These are phyloP conservation scores for Candolleomyces eurysporus DNA, from an alignment of 768 basidiomycete genomes.

Conservation along the genomic window DNA sequence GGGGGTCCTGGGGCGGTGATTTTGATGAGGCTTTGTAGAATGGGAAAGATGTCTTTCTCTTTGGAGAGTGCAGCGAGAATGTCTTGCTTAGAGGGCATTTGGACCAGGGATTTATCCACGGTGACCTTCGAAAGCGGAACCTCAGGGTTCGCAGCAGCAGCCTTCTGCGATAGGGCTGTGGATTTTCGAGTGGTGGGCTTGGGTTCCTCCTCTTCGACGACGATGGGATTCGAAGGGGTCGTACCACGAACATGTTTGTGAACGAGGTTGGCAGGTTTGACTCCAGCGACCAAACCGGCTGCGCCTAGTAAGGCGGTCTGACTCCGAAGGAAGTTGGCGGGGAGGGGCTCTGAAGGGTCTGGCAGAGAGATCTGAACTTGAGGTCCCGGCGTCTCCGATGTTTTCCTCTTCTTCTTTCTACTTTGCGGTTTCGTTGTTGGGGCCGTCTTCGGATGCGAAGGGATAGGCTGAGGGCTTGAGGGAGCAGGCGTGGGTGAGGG, in stretches of 20 bases:
- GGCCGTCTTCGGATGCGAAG: constrained; percentile 18
- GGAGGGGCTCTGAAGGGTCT: constrained; percentile 56
- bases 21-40: constrained; percentile 60
- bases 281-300: constrained; percentile 66
- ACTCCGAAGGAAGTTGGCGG: constrained; percentile 69
- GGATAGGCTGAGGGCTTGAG: constrained; percentile 13
- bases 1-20: constrained; percentile 36
- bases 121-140: background rate
- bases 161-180: background rate
- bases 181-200: constrained; percentile 13
- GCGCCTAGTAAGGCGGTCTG: constrained; percentile 70
- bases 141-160: constrained; percentile 7
- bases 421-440: constrained; percentile 21
- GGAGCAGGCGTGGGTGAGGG: constrained; percentile 11
- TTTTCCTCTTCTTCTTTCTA: constrained; percentile 34
- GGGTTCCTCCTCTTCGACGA: constrained; percentile 59
- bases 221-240: constrained; percentile 62
- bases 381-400: constrained; percentile 45
- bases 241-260: constrained; percentile 40
- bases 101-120: constrained; percentile 42
- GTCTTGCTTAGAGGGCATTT: constrained; percentile 54
- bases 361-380: constrained; percentile 61
- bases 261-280: constrained; percentile 56
- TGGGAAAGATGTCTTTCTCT: constrained; percentile 66
- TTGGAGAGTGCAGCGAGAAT: constrained; percentile 57